Evolutionary conservation across 2,329 filamentous ascomycete species (phyloP).

Genomic region (Epichloe hybrida): DNA sequence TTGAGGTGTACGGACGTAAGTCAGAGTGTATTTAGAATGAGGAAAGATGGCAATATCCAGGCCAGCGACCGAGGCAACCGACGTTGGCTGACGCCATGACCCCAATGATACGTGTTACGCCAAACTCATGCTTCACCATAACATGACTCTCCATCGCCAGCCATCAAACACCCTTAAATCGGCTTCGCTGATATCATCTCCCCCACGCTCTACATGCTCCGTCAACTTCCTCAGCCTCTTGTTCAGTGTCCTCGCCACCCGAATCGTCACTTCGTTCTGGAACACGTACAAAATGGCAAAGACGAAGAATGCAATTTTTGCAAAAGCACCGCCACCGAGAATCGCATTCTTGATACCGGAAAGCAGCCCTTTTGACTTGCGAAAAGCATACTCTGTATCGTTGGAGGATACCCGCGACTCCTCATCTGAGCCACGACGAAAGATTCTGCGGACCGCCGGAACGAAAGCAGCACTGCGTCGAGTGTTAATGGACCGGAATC

Average conservation of each 20-base stretch:
- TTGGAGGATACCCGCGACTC: slow-evolving; percentile 27
- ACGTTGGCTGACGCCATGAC: too few species aligned
- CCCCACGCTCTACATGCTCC: slow-evolving; percentile 32
- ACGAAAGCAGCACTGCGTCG: slow-evolving; percentile 33
- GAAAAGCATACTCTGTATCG: slow-evolving; percentile 45
- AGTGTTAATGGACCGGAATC: background rate
- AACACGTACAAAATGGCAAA: slow-evolving; percentile 46
- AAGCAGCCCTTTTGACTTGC: slow-evolving; percentile 34
- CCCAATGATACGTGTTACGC: too few species aligned
- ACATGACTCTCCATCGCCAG: slow-evolving; percentile 43
- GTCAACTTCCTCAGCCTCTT: slow-evolving; percentile 35
- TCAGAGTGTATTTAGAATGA: too few species aligned
- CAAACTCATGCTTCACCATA: slow-evolving; percentile 23
- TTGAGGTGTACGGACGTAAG: too few species aligned
- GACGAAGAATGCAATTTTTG: slow-evolving; percentile 39
- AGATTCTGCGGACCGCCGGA: slow-evolving; percentile 37
- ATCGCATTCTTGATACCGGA: slow-evolving; percentile 33
- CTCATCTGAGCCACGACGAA: slow-evolving; percentile 29
- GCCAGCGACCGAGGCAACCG: too few species aligned
- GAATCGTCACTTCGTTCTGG: slow-evolving; percentile 42
- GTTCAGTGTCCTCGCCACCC: slow-evolving; percentile 37
- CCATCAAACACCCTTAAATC: slow-evolving; percentile 37
- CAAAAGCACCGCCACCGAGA: slow-evolving; percentile 30
- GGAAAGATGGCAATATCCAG: too few species aligned
- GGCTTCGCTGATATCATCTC: slow-evolving; percentile 30